Evolutionary conservation across 2,329 filamentous ascomycete genomes (phyloP), one percentile per base, ranked within the genome.

Genomic region (Penicillium brevicompactum): DNA sequence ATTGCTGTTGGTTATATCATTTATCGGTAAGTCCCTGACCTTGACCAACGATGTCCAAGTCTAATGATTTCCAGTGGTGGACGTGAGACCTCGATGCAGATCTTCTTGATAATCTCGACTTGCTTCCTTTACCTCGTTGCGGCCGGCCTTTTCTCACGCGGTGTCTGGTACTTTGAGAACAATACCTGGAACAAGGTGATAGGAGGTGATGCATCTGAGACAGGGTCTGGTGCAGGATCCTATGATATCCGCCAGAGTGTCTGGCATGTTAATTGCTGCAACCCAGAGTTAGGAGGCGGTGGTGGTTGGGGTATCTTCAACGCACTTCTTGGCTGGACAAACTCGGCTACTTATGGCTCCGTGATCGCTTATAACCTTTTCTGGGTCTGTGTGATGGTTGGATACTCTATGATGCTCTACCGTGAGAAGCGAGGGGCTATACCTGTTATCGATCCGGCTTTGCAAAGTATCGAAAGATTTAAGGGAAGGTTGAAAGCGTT

Each of bases 231-330:
- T 0, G 81, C 90, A 0, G 90, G 90, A 2, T 91, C 87, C 0
- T 93, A 93, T 71, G 87, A 93, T 65, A 91, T 93, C 62, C 80
- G 83, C 53, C 79, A 87, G 67, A 90, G 84, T 59, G 88, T 93
- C 27, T 93, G 90, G 90, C 90, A 93, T 67, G 84, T 93, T 55
- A 92, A 93, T 67, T 95, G 89, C 78, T 93, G 90, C 70, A 92
- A 84, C 65, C 88, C 91, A 0, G 77, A 85, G 46, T 72, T 87
- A 31, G 86, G 89, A 58, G 87, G 87, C 40, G 89, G 88, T 58
- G 87, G 87, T 43, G 89, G 88, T 46, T 96, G 91, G 91, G 90
- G 90, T 53, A 86, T 96, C 64, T 90, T 96, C 80, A 93, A 94
- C 66, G 87, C 90, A 55, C 80, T 96, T 50, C 80, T 96, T 10